Evolutionary conservation across 73 alveolate species (phyloP).

Genomic region (Tetrahymena malaccensis): DNA sequence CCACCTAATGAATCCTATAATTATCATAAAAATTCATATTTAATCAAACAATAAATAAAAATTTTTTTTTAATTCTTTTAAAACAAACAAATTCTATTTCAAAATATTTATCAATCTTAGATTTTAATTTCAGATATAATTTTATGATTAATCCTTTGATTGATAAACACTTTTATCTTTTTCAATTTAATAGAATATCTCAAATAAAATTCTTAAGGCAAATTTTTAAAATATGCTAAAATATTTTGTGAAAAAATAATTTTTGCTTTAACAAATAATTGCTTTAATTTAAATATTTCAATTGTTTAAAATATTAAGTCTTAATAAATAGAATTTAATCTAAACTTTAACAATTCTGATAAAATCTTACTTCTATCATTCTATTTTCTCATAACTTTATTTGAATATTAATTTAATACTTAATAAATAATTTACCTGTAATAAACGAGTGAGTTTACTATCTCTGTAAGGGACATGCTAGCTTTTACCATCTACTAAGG

Average conservation of each 20-base stretch:
- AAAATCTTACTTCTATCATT: slow-evolving; percentile 74
- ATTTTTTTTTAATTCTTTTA: too few species aligned
- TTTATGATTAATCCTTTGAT: too few species aligned
- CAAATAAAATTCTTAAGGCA: too few species aligned
- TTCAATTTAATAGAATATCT: too few species aligned
- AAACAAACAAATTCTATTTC: too few species aligned
- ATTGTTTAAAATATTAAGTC: slow-evolving; percentile 25
- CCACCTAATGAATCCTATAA: slow-evolving; percentile 93
- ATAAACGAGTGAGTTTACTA: slow-evolving; percentile 89
- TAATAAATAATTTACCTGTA: slow-evolving; percentile 25
- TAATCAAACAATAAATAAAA: slow-evolving; percentile 39
- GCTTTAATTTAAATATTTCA: neutral
- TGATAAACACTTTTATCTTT: too few species aligned
- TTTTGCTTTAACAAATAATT: neutral
- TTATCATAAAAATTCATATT: neutral
- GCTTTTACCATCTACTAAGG: slow-evolving; percentile 83
- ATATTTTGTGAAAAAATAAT: too few species aligned
- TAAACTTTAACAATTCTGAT: slow-evolving; percentile 28
- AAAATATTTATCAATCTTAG: too few species aligned
- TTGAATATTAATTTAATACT: slow-evolving; percentile 38
- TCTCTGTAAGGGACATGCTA: slow-evolving; percentile 96
- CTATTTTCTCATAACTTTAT: slow-evolving; percentile 69
- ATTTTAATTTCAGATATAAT: too few species aligned
- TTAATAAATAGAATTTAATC: too few species aligned
- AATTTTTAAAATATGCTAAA: slow-evolving; percentile 58